Evolutionary conservation across 441 rosid genomes (phyloP), one percentile per base, ranked within the genome.

Genomic region (Adansonia madagascariensis): DNA sequence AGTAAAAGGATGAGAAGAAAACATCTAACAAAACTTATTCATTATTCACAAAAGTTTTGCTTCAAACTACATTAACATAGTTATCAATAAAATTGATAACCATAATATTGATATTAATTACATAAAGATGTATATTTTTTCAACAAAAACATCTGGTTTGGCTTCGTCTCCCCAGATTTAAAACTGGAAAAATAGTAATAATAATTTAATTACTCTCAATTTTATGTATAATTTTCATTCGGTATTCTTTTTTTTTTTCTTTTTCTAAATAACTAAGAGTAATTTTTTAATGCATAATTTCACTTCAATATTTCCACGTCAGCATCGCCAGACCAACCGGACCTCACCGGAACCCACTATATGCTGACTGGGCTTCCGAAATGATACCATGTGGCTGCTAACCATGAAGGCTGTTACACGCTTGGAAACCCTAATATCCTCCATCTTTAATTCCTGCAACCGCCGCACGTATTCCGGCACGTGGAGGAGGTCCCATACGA

Each of bases 331-430:
- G 24, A 92, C 98, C 78, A 95, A 81, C 24, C 96, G 90, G 62
- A 95, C 94, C 74, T 95, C 99, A 0, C 85, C 85, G 6, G 85
- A 79, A 0, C 95, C 95, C 4, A 74, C 52, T 9, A 86, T 75
- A 73, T 87, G 90, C 79, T 91, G 94, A 78, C 84, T 79, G 3
- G 98, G 99, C 88, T 95, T 95, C 80, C 85, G 80, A 71, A 95
- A 95, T 4, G 98, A 89, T 8, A 91, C 93, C 9, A 95, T 91
- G 85, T 91, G 99, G 86, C 99, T 93, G 80, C 94, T 85, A 41
- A 88, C 94, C 99, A 95, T 92, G 82, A 91, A 95, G 35, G 99
- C 99, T 0, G 95, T 93, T 31, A 95, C 95, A 11, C 97, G 85
- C 73, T 92, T 88, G 0, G 99, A 95, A 6, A 95, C 96, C 65